Base-by-base conservation (phyloP, 2,329 filamentous ascomycete species). In the Beauveria bassiana region DNA sequence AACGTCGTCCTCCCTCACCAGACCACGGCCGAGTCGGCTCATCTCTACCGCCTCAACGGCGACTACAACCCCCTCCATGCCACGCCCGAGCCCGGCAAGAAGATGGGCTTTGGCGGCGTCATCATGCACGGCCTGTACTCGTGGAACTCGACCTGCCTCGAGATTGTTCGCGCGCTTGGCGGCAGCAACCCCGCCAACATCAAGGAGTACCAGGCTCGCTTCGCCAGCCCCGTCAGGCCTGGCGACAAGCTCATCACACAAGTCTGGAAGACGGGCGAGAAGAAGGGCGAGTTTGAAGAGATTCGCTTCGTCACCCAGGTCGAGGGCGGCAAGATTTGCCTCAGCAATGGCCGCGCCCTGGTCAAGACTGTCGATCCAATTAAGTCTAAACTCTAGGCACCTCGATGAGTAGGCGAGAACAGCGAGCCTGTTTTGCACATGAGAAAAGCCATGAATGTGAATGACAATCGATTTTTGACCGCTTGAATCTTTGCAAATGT, bases 61-160 rank as follows among this genome's bases (percentile, higher is more conserved):
- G 93, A 96, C 78, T 96, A 96, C 77, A 96, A 96, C 78, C 93
- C 92, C 31, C 86, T 96, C 42, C 92, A 96, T 72, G 91, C 91
- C 7, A 90, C 89, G 20, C 91, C 91, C 14, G 90, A 91, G 75
- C 90, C 91, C 0, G 91, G 91, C 64, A 77, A 84, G 75, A 88
- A 91, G 77, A 96, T 96, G 90, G 92, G 93, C 63, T 96, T 96
- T 68, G 90, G 91, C 31, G 92, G 92, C 40, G 80, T 86, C 67
- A 96, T 96, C 74, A 89, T 96, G 73, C 92, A 96, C 76, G 93
- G 93, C 22, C 80, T 96, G 51, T 96, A 87, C 78, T 90, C 86
- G 68, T 96, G 90, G 87, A 96, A 96, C 77, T 84, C 84, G 62
- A 84, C 89, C 2, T 84, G 84, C 18, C 90, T 93, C 70, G 86